Base-by-base conservation (phyloP, 306 rosid species). In the Prunus fruticosa region DNA sequence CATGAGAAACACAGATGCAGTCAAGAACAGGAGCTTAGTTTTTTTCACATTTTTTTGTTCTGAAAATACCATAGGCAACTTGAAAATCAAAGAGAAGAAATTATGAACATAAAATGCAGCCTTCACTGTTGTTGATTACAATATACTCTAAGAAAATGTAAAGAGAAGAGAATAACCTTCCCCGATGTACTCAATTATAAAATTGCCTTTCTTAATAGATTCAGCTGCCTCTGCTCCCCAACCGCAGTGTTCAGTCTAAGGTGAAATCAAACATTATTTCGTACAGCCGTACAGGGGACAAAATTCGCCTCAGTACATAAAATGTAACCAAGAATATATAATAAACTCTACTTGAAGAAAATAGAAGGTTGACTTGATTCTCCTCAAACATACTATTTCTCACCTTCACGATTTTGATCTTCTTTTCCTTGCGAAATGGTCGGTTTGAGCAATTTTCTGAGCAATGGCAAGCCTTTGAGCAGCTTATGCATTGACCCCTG, bases 161-260 rank as follows among this genome's bases (percentile, higher is more conserved):
- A 61, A 28, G 10, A 62, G 30, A 34, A 62, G 65, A 38, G 43
- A 76, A 74, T 46, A 88, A 94, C 98, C 98, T 94, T 94, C 98
- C 72, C 98, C 97, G 77, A 88, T 79, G 78, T 94, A 94, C 88
- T 94, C 98, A 64, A 94, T 79, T 73, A 94, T 77, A 75, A 91
- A 92, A 61, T 83, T 90, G 8, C 91, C 98, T 83, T 90, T 87
- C 68, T 82, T 75, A 28, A 94, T 79, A 27, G 79, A 45, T 84
- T 94, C 98, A 16, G 89, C 86, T 0, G 98, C 94, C 87, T 85
- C 97, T 57, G 89, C 98, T 84, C 98, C 98, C 98, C 98, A 94
- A 74, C 98, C 98, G 84, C 98, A 94, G 67, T 81, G 87, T 81
- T 82, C 88, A 19, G 98, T 94, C 98, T 94, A 93, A 65, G 77